Conservation (phyloP, 805 yeast species). For the Tanozyma kutaoensis region DNA sequence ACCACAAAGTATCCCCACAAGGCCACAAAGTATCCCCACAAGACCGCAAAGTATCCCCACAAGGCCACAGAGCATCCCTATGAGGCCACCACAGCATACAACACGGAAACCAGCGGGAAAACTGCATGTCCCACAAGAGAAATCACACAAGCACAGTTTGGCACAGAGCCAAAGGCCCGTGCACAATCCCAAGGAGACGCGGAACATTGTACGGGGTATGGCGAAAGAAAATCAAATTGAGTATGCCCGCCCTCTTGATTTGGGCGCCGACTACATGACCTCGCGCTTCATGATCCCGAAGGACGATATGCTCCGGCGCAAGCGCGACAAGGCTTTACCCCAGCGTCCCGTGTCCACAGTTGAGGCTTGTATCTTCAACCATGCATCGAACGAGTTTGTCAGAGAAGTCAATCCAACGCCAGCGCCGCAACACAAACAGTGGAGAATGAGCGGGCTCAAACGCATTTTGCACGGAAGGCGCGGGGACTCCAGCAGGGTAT, state of each 20-base stretch:
- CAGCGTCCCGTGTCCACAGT: background rate
- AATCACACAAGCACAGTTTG: background rate
- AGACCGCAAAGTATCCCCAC: too few species aligned
- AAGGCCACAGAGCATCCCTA: background rate
- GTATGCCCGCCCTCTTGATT: slow-evolving; percentile 6
- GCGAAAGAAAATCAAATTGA: too few species aligned
- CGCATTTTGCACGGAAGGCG: background rate
- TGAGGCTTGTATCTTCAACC: background rate
- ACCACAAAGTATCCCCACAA: too few species aligned
- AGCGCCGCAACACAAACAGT: background rate
- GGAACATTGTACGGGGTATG: background rate
- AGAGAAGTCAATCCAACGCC: background rate
- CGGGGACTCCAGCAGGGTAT: background rate
- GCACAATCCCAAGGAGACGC: background rate
- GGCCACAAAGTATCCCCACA: too few species aligned
- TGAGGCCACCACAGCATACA: background rate
- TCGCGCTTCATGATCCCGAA: slow-evolving; percentile 8
- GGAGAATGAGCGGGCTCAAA: background rate
- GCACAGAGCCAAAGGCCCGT: background rate
- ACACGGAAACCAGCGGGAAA: background rate
- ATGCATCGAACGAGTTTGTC: background rate
- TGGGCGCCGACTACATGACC: slow-evolving; percentile 8
- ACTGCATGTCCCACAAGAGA: background rate
- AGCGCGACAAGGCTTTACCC: background rate
- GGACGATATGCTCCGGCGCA: too few species aligned